phyloP scores from a whole-genome alignment of 345 rosid species.

The Alliaria petiolata region DNA sequence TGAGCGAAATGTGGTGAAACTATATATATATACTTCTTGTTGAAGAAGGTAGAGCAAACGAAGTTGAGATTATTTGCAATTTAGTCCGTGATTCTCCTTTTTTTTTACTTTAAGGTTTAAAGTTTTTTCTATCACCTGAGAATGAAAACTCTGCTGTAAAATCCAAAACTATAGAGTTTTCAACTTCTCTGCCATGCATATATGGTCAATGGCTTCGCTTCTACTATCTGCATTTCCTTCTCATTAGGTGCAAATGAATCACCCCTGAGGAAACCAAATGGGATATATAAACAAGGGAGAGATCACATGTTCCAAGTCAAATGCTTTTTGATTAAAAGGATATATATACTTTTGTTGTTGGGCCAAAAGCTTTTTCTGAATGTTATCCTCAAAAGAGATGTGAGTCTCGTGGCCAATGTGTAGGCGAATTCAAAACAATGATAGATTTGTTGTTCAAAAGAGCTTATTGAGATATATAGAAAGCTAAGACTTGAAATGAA shows the following conservation, averaged over 20 bases:
- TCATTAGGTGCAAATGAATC: background rate
- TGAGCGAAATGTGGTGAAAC: background rate
- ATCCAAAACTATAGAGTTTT: too few species aligned
- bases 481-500: too few species aligned
- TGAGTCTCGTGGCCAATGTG: background rate
- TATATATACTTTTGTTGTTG: too few species aligned
- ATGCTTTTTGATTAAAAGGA: background rate
- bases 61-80: too few species aligned
- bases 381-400: background rate
- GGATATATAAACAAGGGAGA: background rate
- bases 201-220: background rate
- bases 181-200: slow-evolving; percentile 5
- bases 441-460: too few species aligned
- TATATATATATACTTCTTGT: background rate
- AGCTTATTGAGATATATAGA: too few species aligned
- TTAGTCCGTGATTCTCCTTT: too few species aligned
- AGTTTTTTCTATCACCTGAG: too few species aligned
- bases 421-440: too few species aligned
- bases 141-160: too few species aligned
- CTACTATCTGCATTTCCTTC: background rate
- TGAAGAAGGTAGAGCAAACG: background rate
- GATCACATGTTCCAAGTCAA: background rate
- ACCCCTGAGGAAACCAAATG: background rate
- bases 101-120: too few species aligned
- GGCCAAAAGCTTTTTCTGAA: background rate